Conservation (phyloP, 2,329 filamentous ascomycete species). For the Cadophora sp. region DNA sequence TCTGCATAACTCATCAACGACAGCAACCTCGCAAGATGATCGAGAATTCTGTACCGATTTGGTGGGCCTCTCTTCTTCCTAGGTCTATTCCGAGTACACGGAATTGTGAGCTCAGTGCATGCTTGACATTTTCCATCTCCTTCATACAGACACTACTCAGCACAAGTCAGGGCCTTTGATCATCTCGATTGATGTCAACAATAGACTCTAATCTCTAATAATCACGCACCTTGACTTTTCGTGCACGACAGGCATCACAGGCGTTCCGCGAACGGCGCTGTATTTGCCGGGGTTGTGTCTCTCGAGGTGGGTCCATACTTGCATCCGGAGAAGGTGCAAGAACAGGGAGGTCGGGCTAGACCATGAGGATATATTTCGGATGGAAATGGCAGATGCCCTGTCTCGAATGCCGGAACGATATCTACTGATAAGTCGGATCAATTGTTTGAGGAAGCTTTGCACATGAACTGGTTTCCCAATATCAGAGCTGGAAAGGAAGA, state of each 20-base stretch:
- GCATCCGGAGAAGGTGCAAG: neutral
- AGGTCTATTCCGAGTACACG: constrained; percentile 42
- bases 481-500: neutral
- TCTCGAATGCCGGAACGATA: neutral
- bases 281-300: neutral
- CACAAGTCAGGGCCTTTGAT: neutral
- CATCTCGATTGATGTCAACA: too few species aligned
- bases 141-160: constrained; percentile 15
- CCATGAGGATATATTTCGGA: constrained; percentile 6
- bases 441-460: too few species aligned
- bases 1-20: neutral
- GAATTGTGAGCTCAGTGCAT: constrained; percentile 38
- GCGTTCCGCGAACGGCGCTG: constrained; percentile 32
- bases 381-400: neutral
- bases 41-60: constrained; percentile 32
- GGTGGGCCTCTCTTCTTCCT: constrained; percentile 41
- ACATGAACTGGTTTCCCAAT: neutral
- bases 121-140: constrained; percentile 23
- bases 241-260: constrained; percentile 42
- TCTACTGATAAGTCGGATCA: too few species aligned
- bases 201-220: neutral
- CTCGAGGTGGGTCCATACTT: too few species aligned
- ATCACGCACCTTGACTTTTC: constrained; percentile 40
- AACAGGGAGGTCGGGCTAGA: neutral
- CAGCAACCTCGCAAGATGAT: neutral